phyloP scores from a whole-genome alignment of 495 filamentous ascomycete species.

The Amniculicola lignicola region DNA sequence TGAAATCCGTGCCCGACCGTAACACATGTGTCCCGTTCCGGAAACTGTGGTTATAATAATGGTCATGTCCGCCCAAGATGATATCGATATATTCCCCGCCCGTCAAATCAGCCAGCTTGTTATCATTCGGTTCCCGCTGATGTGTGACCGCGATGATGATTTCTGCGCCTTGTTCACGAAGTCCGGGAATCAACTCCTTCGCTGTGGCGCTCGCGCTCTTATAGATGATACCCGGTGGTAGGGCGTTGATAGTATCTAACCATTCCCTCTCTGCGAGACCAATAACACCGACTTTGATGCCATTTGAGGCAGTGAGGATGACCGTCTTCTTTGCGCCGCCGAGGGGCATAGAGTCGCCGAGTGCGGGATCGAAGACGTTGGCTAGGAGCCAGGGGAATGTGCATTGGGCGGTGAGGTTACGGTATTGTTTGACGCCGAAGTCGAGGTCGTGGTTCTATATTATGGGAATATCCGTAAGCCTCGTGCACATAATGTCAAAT shows the following conservation, averaged over 20 bases:
- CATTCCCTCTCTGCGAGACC: constrained; percentile 77
- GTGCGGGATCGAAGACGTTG: constrained; percentile 75
- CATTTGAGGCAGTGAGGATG: constrained; percentile 74
- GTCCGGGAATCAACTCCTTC: constrained; percentile 61
- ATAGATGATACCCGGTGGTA: constrained; percentile 78
- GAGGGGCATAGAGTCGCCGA: constrained; percentile 66
- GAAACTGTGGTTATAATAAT: constrained; percentile 74
- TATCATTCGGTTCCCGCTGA: constrained; percentile 72
- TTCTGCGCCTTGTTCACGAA: constrained; percentile 74
- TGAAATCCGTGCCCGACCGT: constrained; percentile 83
- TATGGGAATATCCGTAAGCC: neutral
- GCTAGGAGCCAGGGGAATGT: constrained; percentile 86
- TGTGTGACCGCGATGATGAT: constrained; percentile 79
- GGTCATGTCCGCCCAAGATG: constrained; percentile 85
- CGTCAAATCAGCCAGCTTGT: constrained; percentile 70
- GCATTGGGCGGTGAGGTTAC: constrained; percentile 68
- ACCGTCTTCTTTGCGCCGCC: constrained; percentile 65
- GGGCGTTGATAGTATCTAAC: constrained; percentile 81
- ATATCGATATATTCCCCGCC: constrained; percentile 71
- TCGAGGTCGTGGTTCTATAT: constrained; percentile 92
- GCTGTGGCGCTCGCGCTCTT: constrained; percentile 70
- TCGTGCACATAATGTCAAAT: neutral
- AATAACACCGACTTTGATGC: constrained; percentile 79
- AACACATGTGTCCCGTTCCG: constrained; percentile 77
- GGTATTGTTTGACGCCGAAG: constrained; percentile 81